Evolutionary conservation across 2,329 filamentous ascomycete species (phyloP), one percentile per base, ranked within the genome.

Genomic region (Fusarium circinatum): DNA sequence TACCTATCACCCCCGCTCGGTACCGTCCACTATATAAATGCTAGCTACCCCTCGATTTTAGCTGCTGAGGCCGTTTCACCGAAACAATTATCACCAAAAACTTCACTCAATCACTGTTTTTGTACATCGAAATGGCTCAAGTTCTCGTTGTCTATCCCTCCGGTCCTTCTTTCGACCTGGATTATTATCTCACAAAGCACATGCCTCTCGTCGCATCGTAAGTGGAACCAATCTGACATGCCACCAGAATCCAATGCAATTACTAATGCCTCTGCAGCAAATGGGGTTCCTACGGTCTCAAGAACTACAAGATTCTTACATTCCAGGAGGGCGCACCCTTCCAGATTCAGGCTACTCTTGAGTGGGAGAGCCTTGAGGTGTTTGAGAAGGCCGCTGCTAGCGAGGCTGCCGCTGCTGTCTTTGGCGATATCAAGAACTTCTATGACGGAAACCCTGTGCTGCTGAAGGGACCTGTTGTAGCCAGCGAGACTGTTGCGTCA

Each of bases 111-210:
- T 17, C 26, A 32, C 22, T 26, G n/a, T 30, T 34, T n/a, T 28
- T 6, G 5, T 17, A 15, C 4, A 34, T 42, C 51, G 64, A 47
- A 58, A 78, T 79, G 77, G 74, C 77, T 47, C 67, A 76, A 48
- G 66, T 78, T 8, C 67, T 76, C 17, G 76, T 79, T 18, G 49
- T 78, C 49, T 79, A 79, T 18, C 77, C 77, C 2, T 78, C 77
- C 34, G 77, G 77, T 56, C 68, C 68, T 20, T 57, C 73, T 22
- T 79, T 79, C 47, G 74, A 79, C 70, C 61, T 74, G 42, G 68
- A 78, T 24, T 79, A 79, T 48, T 79, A 79, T 52, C 34, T 78
- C 13, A 68, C 74, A 49, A 77, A 59, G 36, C 77, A 79, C 45
- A 79, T 79, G 77, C 75, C 77, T 57, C 72, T 79, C 17, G 75